Base-by-base conservation (phyloP, 2,329 filamentous ascomycete genomes). In the Fusarium caatingaense region DNA sequence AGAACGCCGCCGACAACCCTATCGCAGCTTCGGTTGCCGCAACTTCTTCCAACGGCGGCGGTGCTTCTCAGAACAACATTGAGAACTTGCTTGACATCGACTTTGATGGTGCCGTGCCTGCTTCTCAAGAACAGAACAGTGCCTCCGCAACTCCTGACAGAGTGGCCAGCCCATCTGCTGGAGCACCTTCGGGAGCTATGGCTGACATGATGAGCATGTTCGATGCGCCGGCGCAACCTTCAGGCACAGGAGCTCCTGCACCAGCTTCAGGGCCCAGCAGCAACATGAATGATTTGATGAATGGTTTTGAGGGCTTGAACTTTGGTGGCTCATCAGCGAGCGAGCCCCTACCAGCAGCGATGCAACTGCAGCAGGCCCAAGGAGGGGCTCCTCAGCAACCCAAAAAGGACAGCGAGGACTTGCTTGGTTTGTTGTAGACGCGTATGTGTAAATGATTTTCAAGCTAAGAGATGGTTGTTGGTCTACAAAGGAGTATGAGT, bases 21-120 rank as follows among this genome's bases (percentile, higher is more conserved):
- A 93, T 98, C 73, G 95, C 95, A 1, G 95, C 94, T 0, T 92
- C 93, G 0, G 92, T 92, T 2, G 90, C 90, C 0, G 90, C 91
- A 0, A 89, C 90, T 0, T 90, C 91, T 0, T 89, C 89, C 2
- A 89, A 90, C 0, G 89, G 89, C 60, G 81, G 88, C 30, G 80
- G 76, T 10, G 71, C 85, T 27, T 76, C 86, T 9, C 91, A 94
- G 78, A 92, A 82, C 83, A 98, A 97, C 75, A 87, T 95, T 70
- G 96, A 99, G 81, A 99, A 98, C 78, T 85, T 99, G 21, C 87
- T 99, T 59, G 96, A 99, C 76, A 97, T 97, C 75, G 94, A 97
- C 80, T 97, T 97, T 77, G 96, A 98, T 76, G 96, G 95, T 27
- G 92, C 93, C 5, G 94, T 92, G 5, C 95, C 95, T 5, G 95